Evolutionary conservation across 371 early-diverging fungal genomes (phyloP).

Genomic region (Mortierella sp.): DNA sequence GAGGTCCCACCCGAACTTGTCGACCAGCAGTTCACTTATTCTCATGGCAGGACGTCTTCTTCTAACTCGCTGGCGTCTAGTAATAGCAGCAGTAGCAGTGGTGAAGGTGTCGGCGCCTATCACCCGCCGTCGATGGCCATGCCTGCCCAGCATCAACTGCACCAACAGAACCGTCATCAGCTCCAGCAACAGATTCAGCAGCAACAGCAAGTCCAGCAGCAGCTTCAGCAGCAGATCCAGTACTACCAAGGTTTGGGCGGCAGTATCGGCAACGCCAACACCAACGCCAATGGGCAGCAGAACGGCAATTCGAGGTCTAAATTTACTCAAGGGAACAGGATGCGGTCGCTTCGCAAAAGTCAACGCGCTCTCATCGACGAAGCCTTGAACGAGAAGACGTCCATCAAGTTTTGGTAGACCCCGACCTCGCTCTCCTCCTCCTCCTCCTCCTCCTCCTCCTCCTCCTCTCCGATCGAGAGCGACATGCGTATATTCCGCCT

Average conservation of each 20-base stretch:
- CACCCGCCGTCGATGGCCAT: not conserved
- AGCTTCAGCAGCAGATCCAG: not conserved
- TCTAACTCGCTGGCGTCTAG: not conserved
- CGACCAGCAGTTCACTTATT: not conserved
- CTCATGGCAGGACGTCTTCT: not conserved
- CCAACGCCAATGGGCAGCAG: not conserved
- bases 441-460: not conserved
- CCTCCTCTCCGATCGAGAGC: not conserved
- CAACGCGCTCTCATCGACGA: conserved; percentile 49
- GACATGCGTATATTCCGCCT: not conserved
- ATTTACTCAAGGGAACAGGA: not conserved
- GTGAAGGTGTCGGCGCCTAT: not conserved
- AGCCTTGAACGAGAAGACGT: conserved; percentile 26
- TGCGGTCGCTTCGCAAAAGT: conserved; percentile 43
- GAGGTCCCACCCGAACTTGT: not conserved
- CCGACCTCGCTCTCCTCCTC: not conserved
- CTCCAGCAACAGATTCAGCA: conserved; percentile 9
- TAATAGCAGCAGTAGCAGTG: conserved; percentile 13
- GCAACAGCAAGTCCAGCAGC: not conserved
- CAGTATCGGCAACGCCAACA: not conserved
- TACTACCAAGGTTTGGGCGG: not conserved
- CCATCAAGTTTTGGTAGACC: conserved; percentile 9
- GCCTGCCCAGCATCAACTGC: not conserved
- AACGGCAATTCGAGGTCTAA: not conserved
- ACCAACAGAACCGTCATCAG: not conserved